Conservation (phyloP, 106 monocot genomes). For the Allium sativum region DNA sequence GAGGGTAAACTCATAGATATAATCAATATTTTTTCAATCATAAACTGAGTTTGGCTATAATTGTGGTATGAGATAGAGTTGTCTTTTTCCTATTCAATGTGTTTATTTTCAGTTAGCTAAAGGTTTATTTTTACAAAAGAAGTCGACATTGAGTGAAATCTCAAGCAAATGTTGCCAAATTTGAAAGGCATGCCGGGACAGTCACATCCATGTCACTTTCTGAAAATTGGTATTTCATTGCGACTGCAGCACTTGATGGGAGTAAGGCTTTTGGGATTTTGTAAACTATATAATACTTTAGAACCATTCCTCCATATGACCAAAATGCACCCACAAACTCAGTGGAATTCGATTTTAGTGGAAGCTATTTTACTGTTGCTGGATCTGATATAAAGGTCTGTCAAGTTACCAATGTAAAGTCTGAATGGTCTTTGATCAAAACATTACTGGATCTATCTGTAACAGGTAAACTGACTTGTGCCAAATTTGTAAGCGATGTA, state of each 20-base stretch:
- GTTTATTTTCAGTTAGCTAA: too few species aligned
- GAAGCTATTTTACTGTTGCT: conserved; percentile 54
- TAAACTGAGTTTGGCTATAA: too few species aligned
- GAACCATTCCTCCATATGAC: conserved; percentile 81
- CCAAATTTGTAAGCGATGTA: conserved; percentile 83
- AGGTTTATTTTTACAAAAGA: too few species aligned
- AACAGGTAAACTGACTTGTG: conserved; percentile 73
- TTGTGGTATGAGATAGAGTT: too few species aligned
- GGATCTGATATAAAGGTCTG: conserved; percentile 81
- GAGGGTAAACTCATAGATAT: too few species aligned
- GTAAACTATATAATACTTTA: conserved; percentile 82
- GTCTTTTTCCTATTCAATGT: too few species aligned
- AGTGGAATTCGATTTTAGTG: conserved; percentile 65
- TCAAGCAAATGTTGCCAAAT: conserved; percentile 94
- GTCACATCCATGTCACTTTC: conserved; percentile 93
- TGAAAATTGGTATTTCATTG: conserved; percentile 97
- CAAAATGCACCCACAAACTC: conserved; percentile 70
- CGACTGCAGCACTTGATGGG: conserved; percentile 89
- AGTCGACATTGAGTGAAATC: too few species aligned
- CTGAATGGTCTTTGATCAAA: conserved; percentile 74
- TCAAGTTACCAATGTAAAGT: conserved; percentile 91
- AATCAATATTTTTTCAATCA: too few species aligned
- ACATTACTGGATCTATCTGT: conserved; percentile 69
- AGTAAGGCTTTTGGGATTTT: conserved; percentile 95
- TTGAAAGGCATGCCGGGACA: conserved; percentile 84